These are phyloP conservation scores for Penicillium rolfsii DNA, from an alignment of 2,329 filamentous ascomycete species.

Conservation along the genomic window DNA sequence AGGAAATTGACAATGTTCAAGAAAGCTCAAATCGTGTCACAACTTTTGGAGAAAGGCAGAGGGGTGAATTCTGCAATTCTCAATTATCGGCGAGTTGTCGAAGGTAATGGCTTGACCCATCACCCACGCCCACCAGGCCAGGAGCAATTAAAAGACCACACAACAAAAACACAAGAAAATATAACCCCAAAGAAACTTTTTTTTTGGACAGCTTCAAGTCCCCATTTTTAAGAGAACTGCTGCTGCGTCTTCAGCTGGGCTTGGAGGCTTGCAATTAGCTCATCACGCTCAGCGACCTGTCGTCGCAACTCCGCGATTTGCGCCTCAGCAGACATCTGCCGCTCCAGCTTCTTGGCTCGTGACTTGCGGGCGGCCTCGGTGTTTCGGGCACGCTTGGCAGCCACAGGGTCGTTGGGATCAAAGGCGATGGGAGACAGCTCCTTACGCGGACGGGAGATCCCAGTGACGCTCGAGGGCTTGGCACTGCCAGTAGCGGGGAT, in stretches of 20 bases:
- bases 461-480: constrained; percentile 70
- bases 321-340: constrained; percentile 73
- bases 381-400: constrained; percentile 91
- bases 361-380: constrained; percentile 93
- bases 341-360: constrained; percentile 79
- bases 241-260: constrained; percentile 30
- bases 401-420: constrained; percentile 73
- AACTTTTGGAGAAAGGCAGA: constrained; percentile 36
- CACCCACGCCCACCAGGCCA: constrained; percentile 42
- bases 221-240: constrained; percentile 7
- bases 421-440: constrained; percentile 77
- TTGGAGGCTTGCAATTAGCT: constrained; percentile 26
- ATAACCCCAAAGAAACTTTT: neutral
- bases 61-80: constrained; percentile 25
- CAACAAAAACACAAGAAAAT: constrained; percentile 9
- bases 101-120: constrained; percentile 35
- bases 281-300: constrained; percentile 35
- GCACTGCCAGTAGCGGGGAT: constrained; percentile 37
- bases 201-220: constrained; percentile 9
- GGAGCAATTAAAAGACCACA: constrained; percentile 12
- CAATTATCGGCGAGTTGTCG: constrained; percentile 32
- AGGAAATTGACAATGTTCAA: constrained; percentile 12
- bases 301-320: constrained; percentile 70
- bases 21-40: constrained; percentile 26
- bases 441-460: constrained; percentile 78